Evolutionary conservation across 2,329 filamentous ascomycete genomes (phyloP), one percentile per base, ranked within the genome.

Genomic region (Trichoderma sp.): DNA sequence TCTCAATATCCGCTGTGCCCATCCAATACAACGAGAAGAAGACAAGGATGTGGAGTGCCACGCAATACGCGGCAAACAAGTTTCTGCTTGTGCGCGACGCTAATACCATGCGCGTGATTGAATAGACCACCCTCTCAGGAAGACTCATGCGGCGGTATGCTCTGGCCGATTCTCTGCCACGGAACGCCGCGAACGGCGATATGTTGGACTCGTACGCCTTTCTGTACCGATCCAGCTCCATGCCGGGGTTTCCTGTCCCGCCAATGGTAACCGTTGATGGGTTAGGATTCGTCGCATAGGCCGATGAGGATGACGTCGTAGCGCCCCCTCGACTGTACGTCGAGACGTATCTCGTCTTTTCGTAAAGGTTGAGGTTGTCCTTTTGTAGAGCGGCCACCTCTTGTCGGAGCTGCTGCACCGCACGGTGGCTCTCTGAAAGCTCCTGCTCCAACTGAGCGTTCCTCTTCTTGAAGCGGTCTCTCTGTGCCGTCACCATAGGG

Each of bases 401-500:
- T 76, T 97, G 93, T 57, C 96, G 90, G 61, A 99, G 86, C 43
- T 95, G 92, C 23, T 94, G 95, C 26, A 98, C 90, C 0, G 89
- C 92, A 61, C 90, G 88, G 81, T 98, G 94, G 39, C 89, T 88
- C 75, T 97, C 94, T 6, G 94, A 94, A 11, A 98, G 85, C 78
- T 98, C 95, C 73, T 92, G 89, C 82, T 98, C 96, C 26, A 99
- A 88, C 80, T 99, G 93, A 0, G 90, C 85, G 75, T 97, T 98
- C 78, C 95, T 93, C 85, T 97, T 94, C 86, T 98, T 98, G 88
- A 98, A 99, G 66, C 96, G 93, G 82, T 99, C 96, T 73, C 96
- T 92, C 82, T 99, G 97, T 2, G 97, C 96, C 39, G 96, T 97
- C 67, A 99, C 93, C 97, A 99, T 99, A 39, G 96, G 97, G 28